Evolutionary conservation across 192 early-diverging fungal genomes (phyloP).

Genomic region (Coemansia sp.): DNA sequence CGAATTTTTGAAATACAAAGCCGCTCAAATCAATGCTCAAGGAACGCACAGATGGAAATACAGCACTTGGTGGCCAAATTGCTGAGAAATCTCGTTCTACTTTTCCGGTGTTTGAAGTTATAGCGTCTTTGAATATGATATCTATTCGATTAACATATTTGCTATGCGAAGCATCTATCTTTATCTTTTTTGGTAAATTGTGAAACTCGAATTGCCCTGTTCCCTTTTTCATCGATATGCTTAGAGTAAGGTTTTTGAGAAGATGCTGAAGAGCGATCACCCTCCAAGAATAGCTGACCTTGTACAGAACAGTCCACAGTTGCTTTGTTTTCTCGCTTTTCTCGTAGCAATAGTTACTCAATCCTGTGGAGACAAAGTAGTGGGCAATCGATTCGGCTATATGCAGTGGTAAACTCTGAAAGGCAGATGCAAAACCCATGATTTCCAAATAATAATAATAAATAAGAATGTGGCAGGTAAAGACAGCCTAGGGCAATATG

Average conservation of each 20-base stretch:
- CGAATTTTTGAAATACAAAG: not conserved
- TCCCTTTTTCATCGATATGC: not conserved
- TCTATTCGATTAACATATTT: no score
- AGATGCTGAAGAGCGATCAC: not conserved
- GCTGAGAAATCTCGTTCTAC: not conserved
- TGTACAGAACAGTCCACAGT: not conserved
- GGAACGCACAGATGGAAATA: not conserved
- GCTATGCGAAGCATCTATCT: not conserved
- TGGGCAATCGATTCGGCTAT: no score
- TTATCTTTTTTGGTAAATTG: not conserved
- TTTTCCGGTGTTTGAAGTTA: not conserved
- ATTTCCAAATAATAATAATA: no score
- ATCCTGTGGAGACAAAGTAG: no score
- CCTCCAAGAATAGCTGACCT: not conserved
- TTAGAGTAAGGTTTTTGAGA: not conserved
- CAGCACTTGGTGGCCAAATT: not conserved
- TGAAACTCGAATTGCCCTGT: not conserved
- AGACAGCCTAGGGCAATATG: no score
- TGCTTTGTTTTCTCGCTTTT: no score
- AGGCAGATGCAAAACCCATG: no score
- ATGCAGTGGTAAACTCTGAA: no score
- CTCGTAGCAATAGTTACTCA: no score
- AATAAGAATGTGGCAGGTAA: no score
- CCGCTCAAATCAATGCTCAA: not conserved
- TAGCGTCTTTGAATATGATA: no score